These are phyloP conservation scores for Harringtonia lauricola DNA, from an alignment of 2,329 filamentous ascomycete genomes.

Conservation along the genomic window DNA sequence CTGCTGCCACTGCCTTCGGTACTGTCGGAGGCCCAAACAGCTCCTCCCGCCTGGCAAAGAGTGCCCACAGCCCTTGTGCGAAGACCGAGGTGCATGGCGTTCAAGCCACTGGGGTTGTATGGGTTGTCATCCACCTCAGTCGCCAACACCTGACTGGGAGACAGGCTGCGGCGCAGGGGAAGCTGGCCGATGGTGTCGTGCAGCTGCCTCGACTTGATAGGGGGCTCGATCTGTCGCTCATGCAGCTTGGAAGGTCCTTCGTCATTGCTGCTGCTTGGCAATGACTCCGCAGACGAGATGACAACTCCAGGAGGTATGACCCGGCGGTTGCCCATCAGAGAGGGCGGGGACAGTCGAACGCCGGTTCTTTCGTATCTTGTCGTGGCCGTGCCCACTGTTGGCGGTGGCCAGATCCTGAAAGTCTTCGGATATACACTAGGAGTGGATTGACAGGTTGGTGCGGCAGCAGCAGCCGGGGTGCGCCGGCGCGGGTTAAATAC, in stretches of 20 bases:
- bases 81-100: too few species aligned
- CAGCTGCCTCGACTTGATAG: slow-evolving; percentile 56
- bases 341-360: slow-evolving; percentile 75
- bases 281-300: slow-evolving; percentile 84
- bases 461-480: slow-evolving; percentile 32
- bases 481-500: slow-evolving; percentile 52
- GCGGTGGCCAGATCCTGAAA: slow-evolving; percentile 29
- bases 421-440: slow-evolving; percentile 38
- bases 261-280: slow-evolving; percentile 72
- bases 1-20: too few species aligned
- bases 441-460: slow-evolving; percentile 28
- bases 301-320: slow-evolving; percentile 73
- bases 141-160: slow-evolving; percentile 18
- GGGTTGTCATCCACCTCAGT: slow-evolving; percentile 38
- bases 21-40: too few species aligned
- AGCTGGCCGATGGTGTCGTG: slow-evolving; percentile 76
- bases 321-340: slow-evolving; percentile 52
- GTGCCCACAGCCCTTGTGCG: too few species aligned
- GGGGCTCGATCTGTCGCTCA: slow-evolving; percentile 37
- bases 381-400: slow-evolving; percentile 21
- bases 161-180: slow-evolving; percentile 36
- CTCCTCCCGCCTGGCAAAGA: too few species aligned
- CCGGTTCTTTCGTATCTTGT: slow-evolving; percentile 23
- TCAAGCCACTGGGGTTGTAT: slow-evolving; percentile 18
- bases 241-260: slow-evolving; percentile 44